Evolutionary conservation across 2,329 filamentous ascomycete genomes (phyloP), one percentile per base, ranked within the genome.

Genomic region (Didymella lethalis): DNA sequence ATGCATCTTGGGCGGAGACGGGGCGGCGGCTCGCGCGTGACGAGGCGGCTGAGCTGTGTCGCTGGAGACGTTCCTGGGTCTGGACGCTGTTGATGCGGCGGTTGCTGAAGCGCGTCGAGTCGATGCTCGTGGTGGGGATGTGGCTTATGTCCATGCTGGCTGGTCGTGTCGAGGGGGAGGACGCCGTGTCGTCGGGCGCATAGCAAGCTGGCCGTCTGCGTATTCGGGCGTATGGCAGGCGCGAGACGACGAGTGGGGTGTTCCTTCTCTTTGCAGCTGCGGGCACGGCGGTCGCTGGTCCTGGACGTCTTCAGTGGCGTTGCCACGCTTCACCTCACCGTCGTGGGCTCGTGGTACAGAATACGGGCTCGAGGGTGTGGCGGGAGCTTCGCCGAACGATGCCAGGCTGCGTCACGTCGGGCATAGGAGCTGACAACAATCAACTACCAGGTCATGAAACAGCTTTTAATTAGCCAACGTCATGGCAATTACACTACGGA

Each of bases 1-100:
- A 97, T 74, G 92, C 93, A 79, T 97, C 92, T 69, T 96, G 90
- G 75, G 83, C 73, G 62, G 74, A 72, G 55, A 82, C 75, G 55
- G 72, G 66, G 54, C 72, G 76, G 61, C 77, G 78, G 59, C 69
- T 70, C 3, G 41, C 51, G 54, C 75, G 73, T 8, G 62, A 57
- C 51, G 74, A 67, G 7, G 49, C 61, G 28, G 72, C 61, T 20
- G 72, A 74, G 65, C 66, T 61, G 49, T 74, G 68, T 44, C 79
- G 78, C 65, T 78, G 75, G 43, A 78, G 72, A 48, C 77, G 70
- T 40, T 79, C 77, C 26, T 75, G 72, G 36, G 74, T 72, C 63
- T 78, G 76, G 58, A 81, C 69, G 61, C 77, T 82, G 75, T 78
- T 78, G 56, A 80, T 71, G 56, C 78, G 76, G 59, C 76, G 75